Base-by-base conservation (phyloP, 1,139 yeast genomes). In the Groenewaldozyma auringiensis region DNA sequence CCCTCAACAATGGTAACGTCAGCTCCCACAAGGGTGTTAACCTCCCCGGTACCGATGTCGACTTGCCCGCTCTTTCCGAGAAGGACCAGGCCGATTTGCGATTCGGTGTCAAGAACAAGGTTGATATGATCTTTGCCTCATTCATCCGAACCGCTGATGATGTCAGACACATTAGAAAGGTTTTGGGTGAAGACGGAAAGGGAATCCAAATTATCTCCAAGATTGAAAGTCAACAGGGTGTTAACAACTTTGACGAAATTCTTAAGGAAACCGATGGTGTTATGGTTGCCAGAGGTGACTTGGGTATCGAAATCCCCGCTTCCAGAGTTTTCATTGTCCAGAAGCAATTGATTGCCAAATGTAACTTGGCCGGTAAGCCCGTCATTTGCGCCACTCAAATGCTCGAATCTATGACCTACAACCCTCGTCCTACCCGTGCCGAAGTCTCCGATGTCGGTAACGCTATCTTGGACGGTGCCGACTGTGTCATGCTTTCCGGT, bases 371-470 rank as follows among this genome's bases (percentile, higher is more conserved):
- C 59, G 99, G 97, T 67, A 92, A 94, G 80, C 98, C 99, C 65
- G 97, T 88, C 59, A 88, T 92, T 67, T 94, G 98, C 76, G 99
- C 99, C 57, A 92, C 99, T 57, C 99, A 92, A 76, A 92, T 92
- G 98, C 83, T 92, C 71, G 99, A 92, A 75, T 87, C 96, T 51
- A 92, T 92, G 99, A 92, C 97, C 51, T 87, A 83, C 74, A 94
- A 92, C 83, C 99, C 99, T 68, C 84, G 98, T 74, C 98, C 99
- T 71, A 92, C 99, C 67, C 86, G 99, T 76, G 99, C 99, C 60
- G 99, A 92, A 76, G 97, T 92, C 54, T 83, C 95, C 47, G 99
- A 92, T 71, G 98, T 94, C 55, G 98, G 98, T 74, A 92, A 92
- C 71, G 98, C 98, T 60, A 84, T 94, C 61, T 80, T 92, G 68